Evolutionary conservation across 2,329 filamentous ascomycete species (phyloP).

Genomic region (Parascedosporium putredinis): DNA sequence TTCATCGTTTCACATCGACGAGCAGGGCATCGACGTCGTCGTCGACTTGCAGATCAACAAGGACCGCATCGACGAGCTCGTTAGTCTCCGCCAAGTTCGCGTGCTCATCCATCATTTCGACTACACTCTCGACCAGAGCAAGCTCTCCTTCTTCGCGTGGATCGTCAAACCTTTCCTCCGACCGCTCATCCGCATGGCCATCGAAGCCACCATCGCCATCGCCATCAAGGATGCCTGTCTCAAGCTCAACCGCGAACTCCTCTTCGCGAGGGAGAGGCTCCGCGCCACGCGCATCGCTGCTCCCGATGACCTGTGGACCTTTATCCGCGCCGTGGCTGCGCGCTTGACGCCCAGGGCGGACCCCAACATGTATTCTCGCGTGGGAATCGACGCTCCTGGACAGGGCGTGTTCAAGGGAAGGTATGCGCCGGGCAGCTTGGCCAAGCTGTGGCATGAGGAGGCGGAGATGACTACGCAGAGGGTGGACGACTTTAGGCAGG

Average conservation of each 20-base stretch:
- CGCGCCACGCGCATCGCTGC: constrained; percentile 70
- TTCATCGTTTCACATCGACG: constrained; percentile 74
- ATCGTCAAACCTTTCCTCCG: constrained; percentile 74
- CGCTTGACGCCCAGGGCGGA: constrained; percentile 66
- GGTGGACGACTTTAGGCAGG: constrained; percentile 61
- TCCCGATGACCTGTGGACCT: constrained; percentile 41
- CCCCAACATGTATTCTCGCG: constrained; percentile 62
- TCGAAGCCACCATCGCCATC: constrained; percentile 68
- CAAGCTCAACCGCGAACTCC: constrained; percentile 69
- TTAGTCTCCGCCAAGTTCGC: constrained; percentile 63
- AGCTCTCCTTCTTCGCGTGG: constrained; percentile 70
- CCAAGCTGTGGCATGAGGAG: constrained; percentile 83
- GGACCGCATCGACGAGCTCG: constrained; percentile 68
- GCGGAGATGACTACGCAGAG: constrained; percentile 58
- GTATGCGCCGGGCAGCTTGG: constrained; percentile 81
- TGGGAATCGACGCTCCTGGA: constrained; percentile 50
- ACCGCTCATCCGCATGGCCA: constrained; percentile 65
- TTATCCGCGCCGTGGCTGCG: constrained; percentile 67
- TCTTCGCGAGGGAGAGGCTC: constrained; percentile 78
- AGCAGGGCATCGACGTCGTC: constrained; percentile 76
- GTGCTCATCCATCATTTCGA: constrained; percentile 81
- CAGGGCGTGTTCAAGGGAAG: constrained; percentile 63
- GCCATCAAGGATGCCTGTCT: constrained; percentile 61
- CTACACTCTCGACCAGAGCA: constrained; percentile 65
- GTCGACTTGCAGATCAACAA: constrained; percentile 76